Conservation (phyloP, 2,329 filamentous ascomycete species). For the Aspergillus brasiliensis region DNA sequence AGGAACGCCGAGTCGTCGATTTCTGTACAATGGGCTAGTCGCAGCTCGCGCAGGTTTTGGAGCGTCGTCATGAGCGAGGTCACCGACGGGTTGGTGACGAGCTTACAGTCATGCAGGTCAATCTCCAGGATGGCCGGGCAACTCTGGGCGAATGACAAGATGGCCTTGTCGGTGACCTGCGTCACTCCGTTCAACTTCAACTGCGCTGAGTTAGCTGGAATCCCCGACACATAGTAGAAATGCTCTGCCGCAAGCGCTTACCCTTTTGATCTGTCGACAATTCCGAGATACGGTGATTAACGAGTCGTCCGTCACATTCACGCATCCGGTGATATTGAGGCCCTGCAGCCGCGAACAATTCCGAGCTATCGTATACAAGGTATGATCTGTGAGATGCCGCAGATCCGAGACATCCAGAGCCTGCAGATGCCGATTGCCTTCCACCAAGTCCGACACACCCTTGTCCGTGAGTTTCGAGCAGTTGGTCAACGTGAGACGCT, state of each 20-base stretch:
- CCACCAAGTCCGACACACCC: constrained; percentile 76
- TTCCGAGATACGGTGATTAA: constrained; percentile 76
- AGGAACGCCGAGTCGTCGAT: constrained; percentile 90
- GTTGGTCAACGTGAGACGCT: constrained; percentile 88
- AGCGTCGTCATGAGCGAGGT: constrained; percentile 78
- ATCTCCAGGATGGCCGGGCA: constrained; percentile 96
- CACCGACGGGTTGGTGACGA: constrained; percentile 80
- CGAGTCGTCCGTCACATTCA: constrained; percentile 81
- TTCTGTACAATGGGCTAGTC: constrained; percentile 79
- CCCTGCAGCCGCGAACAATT: constrained; percentile 87
- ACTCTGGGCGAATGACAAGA: constrained; percentile 81
- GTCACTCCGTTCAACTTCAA: constrained; percentile 91
- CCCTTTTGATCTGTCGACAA: constrained; percentile 84
- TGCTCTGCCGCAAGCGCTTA: constrained; percentile 47
- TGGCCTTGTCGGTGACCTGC: constrained; percentile 79
- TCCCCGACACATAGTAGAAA: not conserved
- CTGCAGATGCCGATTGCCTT: constrained; percentile 76
- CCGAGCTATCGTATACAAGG: constrained; percentile 74
- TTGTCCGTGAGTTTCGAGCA: constrained; percentile 83
- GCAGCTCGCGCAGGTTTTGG: constrained; percentile 82
- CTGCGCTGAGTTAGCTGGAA: constrained; percentile 45
- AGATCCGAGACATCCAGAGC: constrained; percentile 88
- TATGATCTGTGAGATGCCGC: constrained; percentile 76
- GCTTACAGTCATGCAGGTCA: constrained; percentile 82
- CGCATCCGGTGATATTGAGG: constrained; percentile 87